Percentiles rank a stretch among this genome's conserved stretches.
Conservation (phyloP, 345 rosid species). For the Lumnitzera racemosa region DNA sequence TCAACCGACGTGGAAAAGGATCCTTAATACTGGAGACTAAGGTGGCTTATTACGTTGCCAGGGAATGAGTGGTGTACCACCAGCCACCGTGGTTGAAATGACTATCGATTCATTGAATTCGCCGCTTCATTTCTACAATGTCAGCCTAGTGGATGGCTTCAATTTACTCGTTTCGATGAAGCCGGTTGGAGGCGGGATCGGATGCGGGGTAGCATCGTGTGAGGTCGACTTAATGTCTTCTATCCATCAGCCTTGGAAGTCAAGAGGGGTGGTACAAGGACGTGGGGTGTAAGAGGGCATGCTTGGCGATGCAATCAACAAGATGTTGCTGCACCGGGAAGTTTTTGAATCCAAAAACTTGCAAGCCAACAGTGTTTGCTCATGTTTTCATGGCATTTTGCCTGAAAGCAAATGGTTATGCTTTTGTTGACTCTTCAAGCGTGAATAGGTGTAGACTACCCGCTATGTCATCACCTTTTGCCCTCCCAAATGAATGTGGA, state of each 20-base stretch:
- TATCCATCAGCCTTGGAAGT: conserved; percentile 90
- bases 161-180: conserved; percentile 81
- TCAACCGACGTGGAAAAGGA: conserved; percentile 52
- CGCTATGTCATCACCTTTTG: conserved; percentile 87
- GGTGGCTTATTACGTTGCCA: conserved; percentile 44
- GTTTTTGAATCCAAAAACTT: conserved; percentile 53
- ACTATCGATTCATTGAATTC: conserved; percentile 62
- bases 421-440: conserved; percentile 85
- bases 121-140: conserved; percentile 91
- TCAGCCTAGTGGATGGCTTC: conserved; percentile 86
- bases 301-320: conserved; percentile 89
- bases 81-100: conserved; percentile 86
- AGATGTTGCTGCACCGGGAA: conserved; percentile 87
- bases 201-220: conserved; percentile 83
- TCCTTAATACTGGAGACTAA: conserved; percentile 70
- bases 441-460: conserved; percentile 86
- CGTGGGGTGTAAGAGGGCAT: conserved; percentile 90
- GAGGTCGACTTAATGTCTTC: conserved; percentile 71
- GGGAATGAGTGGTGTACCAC: conserved; percentile 67
- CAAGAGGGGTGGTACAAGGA: conserved; percentile 46
- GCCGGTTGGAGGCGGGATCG: conserved; percentile 82
- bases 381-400: conserved; percentile 84
- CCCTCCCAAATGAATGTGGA: conserved; percentile 55
- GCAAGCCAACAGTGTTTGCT: conserved; percentile 82
- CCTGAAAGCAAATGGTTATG: conserved; percentile 89